Base-by-base conservation (phyloP, 192 early-diverging fungal genomes). In the Dissophora globulifera region DNA sequence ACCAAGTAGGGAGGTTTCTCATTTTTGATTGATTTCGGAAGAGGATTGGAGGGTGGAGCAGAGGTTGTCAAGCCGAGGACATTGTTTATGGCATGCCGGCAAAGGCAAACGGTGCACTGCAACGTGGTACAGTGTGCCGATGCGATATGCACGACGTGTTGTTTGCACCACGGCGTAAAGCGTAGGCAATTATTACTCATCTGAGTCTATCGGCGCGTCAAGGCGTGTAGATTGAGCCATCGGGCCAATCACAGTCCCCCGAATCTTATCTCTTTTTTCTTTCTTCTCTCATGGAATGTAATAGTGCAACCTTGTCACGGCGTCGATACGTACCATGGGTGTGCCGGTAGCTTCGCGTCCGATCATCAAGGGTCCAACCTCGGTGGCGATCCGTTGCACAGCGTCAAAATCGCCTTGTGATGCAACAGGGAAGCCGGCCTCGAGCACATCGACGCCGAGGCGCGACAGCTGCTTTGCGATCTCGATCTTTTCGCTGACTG, bases 381-480 rank as follows among this genome's bases (percentile, higher is more conserved):
- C 96, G 48, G 85, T 90, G 7, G 96, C 95, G 55, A 98, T 97
- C 46, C 95, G 85, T 65, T 95, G 83, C 16, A 98, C 96, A 11
- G 96, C 94, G 50, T 95, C 93, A 81, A 97, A 98, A 81, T 98
- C 96, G 46, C 95, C 96, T 7, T 88, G 85, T 3, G 95, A 96
- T 16, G 95, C 95, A 42, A 97, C 88, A 0, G 96, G 96, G 78
- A 97, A 98, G 5, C 96, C 96, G 7, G 96, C 96, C 70, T 98
- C 96, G 75, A 96, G 88, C 8, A 98, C 89, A 80, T 98, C 93
- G 50, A 98, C 95, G 50, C 96, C 96, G 30, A 98, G 89, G 47
- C 85, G 82, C n/a, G 96, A 94, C 20, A 98, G 87, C 79, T 95
- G 92, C 61, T 88, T 91, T 6, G 97, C 97, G 57, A 98, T 96